A percentile compares a stretch with the other conserved stretches of the same genome.
These are phyloP conservation scores for Microdochium paspali DNA, from an alignment of 2,329 filamentous ascomycete genomes.

Conservation along the genomic window DNA sequence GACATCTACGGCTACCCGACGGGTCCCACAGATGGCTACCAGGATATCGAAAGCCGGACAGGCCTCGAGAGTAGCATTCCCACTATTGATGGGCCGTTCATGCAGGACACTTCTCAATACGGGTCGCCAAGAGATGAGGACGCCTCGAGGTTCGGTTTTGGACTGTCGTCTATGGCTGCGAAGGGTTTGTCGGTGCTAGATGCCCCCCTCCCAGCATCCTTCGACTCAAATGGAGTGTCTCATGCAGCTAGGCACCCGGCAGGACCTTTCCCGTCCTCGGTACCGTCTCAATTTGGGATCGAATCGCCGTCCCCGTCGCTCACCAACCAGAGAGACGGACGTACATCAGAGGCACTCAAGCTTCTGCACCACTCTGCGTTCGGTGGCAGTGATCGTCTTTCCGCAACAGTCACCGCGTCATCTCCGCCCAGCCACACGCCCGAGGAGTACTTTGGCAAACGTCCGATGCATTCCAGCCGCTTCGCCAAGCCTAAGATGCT, in stretches of 20 bases:
- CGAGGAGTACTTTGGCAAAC: slow-evolving; percentile 59
- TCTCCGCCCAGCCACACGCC: slow-evolving; percentile 19
- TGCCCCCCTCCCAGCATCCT: slow-evolving; percentile 85
- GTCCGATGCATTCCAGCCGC: slow-evolving; percentile 61
- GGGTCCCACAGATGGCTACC: slow-evolving; percentile 29
- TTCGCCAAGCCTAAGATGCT: slow-evolving; percentile 59
- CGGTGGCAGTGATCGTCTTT: slow-evolving; percentile 57
- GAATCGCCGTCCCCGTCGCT: slow-evolving; percentile 76
- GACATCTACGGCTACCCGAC: slow-evolving; percentile 29
- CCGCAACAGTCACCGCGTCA: slow-evolving; percentile 28
- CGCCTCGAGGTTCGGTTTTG: slow-evolving; percentile 50
- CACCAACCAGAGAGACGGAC: slow-evolving; percentile 47
- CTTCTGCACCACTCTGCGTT: slow-evolving; percentile 59
- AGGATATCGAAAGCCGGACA: slow-evolving; percentile 35
- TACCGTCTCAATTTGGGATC: slow-evolving; percentile 83
- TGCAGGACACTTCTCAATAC: slow-evolving; percentile 52
- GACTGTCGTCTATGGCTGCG: slow-evolving; percentile 61
- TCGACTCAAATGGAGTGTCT: slow-evolving; percentile 92
- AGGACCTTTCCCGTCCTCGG: slow-evolving; percentile 83
- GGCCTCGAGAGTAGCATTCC: slow-evolving; percentile 47
- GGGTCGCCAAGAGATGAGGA: slow-evolving; percentile 74
- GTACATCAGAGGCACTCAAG: slow-evolving; percentile 55
- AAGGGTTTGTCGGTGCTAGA: slow-evolving; percentile 81
- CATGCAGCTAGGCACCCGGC: slow-evolving; percentile 71
- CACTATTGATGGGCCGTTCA: slow-evolving; percentile 49